Base-by-base conservation (phyloP, 345 rosid species). In the Citrus medica region DNA sequence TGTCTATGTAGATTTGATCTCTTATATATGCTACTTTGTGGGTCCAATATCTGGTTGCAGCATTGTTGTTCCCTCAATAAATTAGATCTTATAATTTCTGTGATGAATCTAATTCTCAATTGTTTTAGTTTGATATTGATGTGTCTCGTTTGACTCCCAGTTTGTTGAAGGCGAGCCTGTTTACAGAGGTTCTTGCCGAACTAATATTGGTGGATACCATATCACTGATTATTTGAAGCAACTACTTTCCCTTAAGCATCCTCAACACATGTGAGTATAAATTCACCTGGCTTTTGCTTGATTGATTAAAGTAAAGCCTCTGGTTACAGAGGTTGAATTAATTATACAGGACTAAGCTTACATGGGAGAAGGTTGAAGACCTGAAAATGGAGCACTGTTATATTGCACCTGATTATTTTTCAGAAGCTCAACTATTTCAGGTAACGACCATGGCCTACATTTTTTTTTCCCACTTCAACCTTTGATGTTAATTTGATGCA, bases 321-420 rank as follows among this genome's bases (percentile, higher is more conserved):
- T 71, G 32, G 64, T 73, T n/a, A 22, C 74, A 74, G 61, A 66
- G 75, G 75, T 51, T 24, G 71, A 63, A 61, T 73, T 46, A 80
- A 21, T 73, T 64, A 64, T 76, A 78, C 74, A 96, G 98, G 91
- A 82, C 92, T 75, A 87, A 92, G 78, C 85, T 94, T 74, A 87
- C 97, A 55, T 91, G 97, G 98, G 99, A 96, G 82, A 92, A 96
- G 86, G 92, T 86, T n/a, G 98, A 96, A 89, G 97, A 96, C 86
- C 86, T 95, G 81, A 96, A 96, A 85, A 83, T 91, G 97, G 97
- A 96, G 78, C 98, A 96, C 78, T 90, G 99, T 80, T 96, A 92
- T 74, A 83, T 96, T 62, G 95, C 98, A 38, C 85, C 83, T 13
- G 90, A 91, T 81, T 96, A 94, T 81, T 83, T 91, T 81, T 83